Conservation (phyloP, 2,329 filamentous ascomycete genomes). For the Ophiostoma triangulosporum region DNA sequence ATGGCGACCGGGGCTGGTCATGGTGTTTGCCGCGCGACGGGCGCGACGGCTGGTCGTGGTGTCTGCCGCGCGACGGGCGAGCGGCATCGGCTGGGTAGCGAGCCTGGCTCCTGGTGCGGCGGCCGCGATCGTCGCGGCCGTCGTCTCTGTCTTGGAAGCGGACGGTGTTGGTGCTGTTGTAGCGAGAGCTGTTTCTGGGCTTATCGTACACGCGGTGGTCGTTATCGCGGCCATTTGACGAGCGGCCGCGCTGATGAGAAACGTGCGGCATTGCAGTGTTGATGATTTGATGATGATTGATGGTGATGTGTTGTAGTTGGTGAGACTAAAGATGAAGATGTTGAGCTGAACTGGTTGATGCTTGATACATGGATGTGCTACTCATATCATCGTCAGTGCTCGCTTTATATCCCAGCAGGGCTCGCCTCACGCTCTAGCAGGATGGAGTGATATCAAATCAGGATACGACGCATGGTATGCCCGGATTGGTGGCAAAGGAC, state of each 20-base stretch:
- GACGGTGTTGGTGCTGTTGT: background rate
- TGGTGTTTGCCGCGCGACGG: background rate
- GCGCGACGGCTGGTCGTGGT: background rate
- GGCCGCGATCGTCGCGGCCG: background rate
- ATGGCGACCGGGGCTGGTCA: background rate
- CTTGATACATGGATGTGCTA: too few species aligned
- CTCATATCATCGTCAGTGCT: too few species aligned
- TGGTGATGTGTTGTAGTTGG: background rate
- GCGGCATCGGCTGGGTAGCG: too few species aligned
- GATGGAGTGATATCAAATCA: background rate
- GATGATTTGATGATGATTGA: background rate
- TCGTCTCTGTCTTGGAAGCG: background rate
- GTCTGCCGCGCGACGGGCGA: background rate
- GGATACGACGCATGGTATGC: background rate
- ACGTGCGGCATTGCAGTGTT: background rate
- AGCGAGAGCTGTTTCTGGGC: background rate
- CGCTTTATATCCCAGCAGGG: too few species aligned
- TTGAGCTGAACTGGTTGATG: too few species aligned
- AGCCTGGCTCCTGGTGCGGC: background rate
- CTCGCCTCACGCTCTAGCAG: background rate
- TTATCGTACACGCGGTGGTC: background rate
- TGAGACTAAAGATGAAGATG: too few species aligned
- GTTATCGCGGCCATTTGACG: background rate
- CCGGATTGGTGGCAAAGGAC: background rate
- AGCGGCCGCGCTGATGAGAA: slow-evolving; percentile 3